These are phyloP conservation scores for Penicillium sp. DNA, from an alignment of 2,329 filamentous ascomycete genomes.

Conservation along the genomic window DNA sequence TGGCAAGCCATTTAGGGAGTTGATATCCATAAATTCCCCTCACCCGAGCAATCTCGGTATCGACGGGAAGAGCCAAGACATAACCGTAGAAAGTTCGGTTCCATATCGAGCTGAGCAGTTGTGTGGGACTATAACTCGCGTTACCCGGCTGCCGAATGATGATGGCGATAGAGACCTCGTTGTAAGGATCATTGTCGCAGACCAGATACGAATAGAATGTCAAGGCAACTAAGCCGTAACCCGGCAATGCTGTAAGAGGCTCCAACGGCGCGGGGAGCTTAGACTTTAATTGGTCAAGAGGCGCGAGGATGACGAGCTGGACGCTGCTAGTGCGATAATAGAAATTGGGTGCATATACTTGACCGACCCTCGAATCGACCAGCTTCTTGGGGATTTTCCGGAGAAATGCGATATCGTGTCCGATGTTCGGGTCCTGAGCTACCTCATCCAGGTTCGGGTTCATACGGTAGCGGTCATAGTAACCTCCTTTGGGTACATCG, in stretches of 20 bases:
- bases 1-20: slow-evolving; percentile 12
- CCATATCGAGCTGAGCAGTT: slow-evolving; percentile 11
- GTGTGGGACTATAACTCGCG: slow-evolving; percentile 9
- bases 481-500: slow-evolving; percentile 5
- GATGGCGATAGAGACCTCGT: slow-evolving; percentile 11
- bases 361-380: slow-evolving; percentile 11
- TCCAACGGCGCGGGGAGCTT: slow-evolving; percentile 12
- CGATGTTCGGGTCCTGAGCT: slow-evolving; percentile 7
- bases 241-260: slow-evolving; percentile 11
- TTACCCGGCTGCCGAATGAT: slow-evolving; percentile 12
- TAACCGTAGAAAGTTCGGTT: slow-evolving; percentile 13
- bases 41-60: slow-evolving; percentile 14
- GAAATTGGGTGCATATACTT: slow-evolving; percentile 12
- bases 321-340: slow-evolving; percentile 12
- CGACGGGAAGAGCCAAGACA: slow-evolving; percentile 12
- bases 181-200: slow-evolving; percentile 14
- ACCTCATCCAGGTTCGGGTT: slow-evolving; percentile 12
- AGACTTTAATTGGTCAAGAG: slow-evolving; percentile 3
- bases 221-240: slow-evolving; percentile 11
- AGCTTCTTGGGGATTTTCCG: slow-evolving; percentile 9
- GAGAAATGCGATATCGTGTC: slow-evolving; percentile 7
- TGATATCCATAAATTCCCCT: slow-evolving; percentile 14
- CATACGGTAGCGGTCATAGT: slow-evolving; percentile 11
- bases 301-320: slow-evolving; percentile 9
- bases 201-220: slow-evolving; percentile 12